A percentile compares a stretch with the other conserved stretches of the same genome.
Evolutionary conservation across 768 basidiomycete species (phyloP).

Genomic region (Podaxis carcinomalis): DNA sequence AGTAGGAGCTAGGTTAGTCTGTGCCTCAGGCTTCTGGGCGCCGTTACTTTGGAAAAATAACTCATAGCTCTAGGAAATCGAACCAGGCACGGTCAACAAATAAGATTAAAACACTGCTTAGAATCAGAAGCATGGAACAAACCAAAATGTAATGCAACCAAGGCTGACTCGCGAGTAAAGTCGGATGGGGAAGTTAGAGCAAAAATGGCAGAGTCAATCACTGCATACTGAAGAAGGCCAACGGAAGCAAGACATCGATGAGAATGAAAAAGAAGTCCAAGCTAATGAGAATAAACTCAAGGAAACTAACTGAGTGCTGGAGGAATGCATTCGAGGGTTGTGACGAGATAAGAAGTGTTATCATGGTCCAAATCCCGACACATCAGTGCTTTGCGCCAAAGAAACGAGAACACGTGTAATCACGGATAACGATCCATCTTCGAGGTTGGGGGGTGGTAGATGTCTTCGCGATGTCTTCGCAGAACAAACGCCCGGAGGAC

Average conservation of each 20-base stretch:
- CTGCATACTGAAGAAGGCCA: not conserved
- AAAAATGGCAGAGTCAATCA: slow-evolving; percentile 10
- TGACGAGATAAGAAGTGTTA: not conserved
- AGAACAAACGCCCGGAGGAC: not conserved
- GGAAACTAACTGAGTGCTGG: slow-evolving; percentile 3
- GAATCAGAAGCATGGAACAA: not conserved
- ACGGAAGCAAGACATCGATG: not conserved
- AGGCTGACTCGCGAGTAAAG: not conserved
- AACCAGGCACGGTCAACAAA: not conserved
- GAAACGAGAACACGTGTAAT: not conserved
- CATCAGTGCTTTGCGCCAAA: not conserved
- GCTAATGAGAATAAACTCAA: not conserved
- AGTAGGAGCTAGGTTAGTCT: not conserved
- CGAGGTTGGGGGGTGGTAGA: not conserved
- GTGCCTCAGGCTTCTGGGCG: not conserved
- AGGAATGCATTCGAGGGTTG: not conserved
- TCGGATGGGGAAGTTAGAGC: not conserved
- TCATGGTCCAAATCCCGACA: not conserved
- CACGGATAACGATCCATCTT: not conserved
- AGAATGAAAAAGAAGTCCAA: not conserved
- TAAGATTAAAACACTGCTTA: not conserved
- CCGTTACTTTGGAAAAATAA: slow-evolving; percentile 3
- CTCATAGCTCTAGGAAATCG: not conserved
- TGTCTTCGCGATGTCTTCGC: not conserved
- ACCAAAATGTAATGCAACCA: not conserved